Evolutionary conservation across 2,329 filamentous ascomycete species (phyloP).

Genomic region (Diplodia mutila): DNA sequence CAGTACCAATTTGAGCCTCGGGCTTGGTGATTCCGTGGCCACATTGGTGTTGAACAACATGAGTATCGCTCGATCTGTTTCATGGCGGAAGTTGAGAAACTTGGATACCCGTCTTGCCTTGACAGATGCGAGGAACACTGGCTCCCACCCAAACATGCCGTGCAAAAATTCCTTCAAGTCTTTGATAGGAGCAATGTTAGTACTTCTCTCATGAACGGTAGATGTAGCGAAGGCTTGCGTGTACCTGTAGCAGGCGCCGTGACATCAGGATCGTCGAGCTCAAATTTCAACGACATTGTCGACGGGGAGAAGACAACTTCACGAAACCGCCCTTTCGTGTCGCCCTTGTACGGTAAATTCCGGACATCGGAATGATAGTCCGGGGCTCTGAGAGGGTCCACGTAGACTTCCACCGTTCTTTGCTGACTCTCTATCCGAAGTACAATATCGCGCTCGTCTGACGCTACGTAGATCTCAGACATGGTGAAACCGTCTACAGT

Average conservation of each 20-base stretch:
- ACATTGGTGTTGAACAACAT: not conserved
- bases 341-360: accelerated
- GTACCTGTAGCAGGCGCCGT: not conserved
- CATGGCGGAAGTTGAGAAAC: too few species aligned
- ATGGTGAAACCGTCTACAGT: not conserved
- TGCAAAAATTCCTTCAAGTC: not conserved
- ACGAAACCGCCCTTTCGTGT: not conserved
- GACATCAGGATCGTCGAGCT: not conserved
- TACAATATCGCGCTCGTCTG: not conserved
- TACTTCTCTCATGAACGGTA: accelerated
- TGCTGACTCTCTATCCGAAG: not conserved
- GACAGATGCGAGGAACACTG: not conserved
- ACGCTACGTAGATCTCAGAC: not conserved
- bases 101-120: too few species aligned
- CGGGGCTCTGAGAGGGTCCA: not conserved
- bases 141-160: not conserved
- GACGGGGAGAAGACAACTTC: not conserved
- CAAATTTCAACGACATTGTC: not conserved
- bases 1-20: not conserved
- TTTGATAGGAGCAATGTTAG: not conserved
- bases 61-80: not conserved
- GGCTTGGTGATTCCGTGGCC: accelerated
- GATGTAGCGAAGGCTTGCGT: accelerated
- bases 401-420: not conserved
- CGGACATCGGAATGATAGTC: not conserved